Conservation (phyloP, 1,284 basidiomycete species). For the Mycocalia duriaeana region DNA sequence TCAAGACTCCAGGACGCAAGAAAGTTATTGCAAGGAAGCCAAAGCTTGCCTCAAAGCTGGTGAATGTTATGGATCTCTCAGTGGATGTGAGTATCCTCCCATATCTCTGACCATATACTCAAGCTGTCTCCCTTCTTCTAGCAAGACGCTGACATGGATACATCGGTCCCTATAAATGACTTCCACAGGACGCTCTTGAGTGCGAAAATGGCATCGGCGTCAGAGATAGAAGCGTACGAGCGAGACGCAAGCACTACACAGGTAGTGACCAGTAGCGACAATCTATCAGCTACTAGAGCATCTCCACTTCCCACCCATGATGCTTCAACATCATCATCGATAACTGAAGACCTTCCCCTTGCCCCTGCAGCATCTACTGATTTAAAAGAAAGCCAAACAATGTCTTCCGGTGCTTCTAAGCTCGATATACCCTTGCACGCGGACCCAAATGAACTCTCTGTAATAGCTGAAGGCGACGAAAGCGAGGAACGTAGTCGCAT, state of each 20-base stretch:
- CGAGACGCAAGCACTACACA: too few species aligned
- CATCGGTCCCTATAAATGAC: slow-evolving; percentile 38
- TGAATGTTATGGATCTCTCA: slow-evolving; percentile 33
- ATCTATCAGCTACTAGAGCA: too few species aligned
- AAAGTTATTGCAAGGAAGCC: slow-evolving; percentile 49
- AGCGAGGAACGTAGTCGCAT: slow-evolving; percentile 34
- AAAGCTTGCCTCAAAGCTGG: slow-evolving; percentile 44
- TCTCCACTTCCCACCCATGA: too few species aligned
- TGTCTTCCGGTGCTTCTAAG: too few species aligned
- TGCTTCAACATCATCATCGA: too few species aligned
- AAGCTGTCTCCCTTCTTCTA: slow-evolving; percentile 15
- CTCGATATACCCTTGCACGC: slow-evolving; percentile 8
- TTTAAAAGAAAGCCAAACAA: too few species aligned
- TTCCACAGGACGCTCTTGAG: slow-evolving; percentile 48
- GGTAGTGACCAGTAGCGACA: too few species aligned
- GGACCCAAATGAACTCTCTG: slow-evolving; percentile 46
- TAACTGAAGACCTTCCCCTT: too few species aligned
- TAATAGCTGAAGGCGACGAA: slow-evolving; percentile 72
- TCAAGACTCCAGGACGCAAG: slow-evolving; percentile 77
- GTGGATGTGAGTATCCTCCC: slow-evolving; percentile 39
- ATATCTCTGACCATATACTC: background rate
- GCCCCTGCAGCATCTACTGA: too few species aligned
- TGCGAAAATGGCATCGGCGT: slow-evolving; percentile 27
- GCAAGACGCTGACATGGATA: slow-evolving; percentile 36
- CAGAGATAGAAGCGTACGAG: too few species aligned